Evolutionary conservation across 2,329 filamentous ascomycete genomes (phyloP).

Genomic region (Aureobasidium sp.): DNA sequence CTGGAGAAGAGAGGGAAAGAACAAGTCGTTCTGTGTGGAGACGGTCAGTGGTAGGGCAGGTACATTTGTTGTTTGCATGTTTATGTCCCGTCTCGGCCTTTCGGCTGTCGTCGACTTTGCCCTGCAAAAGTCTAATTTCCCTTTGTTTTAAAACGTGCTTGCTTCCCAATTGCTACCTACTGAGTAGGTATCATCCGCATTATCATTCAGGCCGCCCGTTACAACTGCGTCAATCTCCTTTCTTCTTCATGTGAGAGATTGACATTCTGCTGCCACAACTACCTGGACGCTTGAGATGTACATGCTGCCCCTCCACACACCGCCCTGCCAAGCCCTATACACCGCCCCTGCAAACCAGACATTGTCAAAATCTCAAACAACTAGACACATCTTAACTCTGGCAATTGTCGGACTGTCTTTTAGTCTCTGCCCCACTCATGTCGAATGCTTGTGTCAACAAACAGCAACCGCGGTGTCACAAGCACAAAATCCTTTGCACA

Average conservation of each 20-base stretch:
- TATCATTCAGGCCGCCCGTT: background rate
- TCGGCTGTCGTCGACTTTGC: background rate
- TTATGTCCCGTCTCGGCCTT: background rate
- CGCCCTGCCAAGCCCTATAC: constrained; percentile 2
- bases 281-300: background rate
- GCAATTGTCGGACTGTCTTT: no score
- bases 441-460: background rate
- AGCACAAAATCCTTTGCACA: background rate
- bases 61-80: background rate
- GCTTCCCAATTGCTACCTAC: background rate
- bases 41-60: background rate
- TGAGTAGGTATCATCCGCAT: background rate
- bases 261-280: background rate
- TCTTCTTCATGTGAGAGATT: background rate
- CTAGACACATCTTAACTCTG: background rate
- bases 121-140: constrained; percentile 6
- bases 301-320: background rate
- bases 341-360: background rate
- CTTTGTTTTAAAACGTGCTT: background rate
- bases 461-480: background rate
- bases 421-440: no score
- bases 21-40: background rate
- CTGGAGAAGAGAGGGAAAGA: background rate
- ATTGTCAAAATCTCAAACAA: background rate
- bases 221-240: background rate